Evolutionary conservation across 2,329 filamentous ascomycete species (phyloP), one percentile per base, ranked within the genome.

Genomic region (Acrocalymma vagum): DNA sequence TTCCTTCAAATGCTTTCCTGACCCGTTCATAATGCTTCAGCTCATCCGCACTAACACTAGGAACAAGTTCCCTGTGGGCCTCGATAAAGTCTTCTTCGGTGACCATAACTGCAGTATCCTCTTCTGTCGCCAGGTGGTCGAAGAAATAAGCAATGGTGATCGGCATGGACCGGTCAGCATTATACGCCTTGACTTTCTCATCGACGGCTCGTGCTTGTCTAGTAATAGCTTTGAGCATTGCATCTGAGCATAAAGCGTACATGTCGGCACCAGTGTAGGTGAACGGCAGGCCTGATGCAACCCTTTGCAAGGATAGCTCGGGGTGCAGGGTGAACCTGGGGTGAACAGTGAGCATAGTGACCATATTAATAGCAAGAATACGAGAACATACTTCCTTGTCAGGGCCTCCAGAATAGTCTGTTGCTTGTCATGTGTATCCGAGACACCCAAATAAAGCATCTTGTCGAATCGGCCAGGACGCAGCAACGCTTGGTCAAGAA

Each of bases 161-260:
- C 5, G 79, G 75, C 59, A 48, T 55, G 3, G 43, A 25, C 17
- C 65, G 61, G 2, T 67, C 70, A 3, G 73, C 67, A 58, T 89
- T 89, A 67, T 95, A 77, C 4, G 79, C 77, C 15, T 81, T 80
- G 53, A 99, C 88, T 69, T 94, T 94, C 34, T 82, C 78, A 66
- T 99, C 94, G 3, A 97, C 92, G 2, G 83, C 78, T 1, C 84
- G 81, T 2, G 94, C 91, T 65, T 95, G 90, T 5, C 94, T 85
- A 3, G 94, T 99, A 43, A 99, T 93, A 14, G 94, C 94, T 70
- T 99, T 97, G 55, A 99, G 86, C 94, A 99, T 99, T 35, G 94
- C 91, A 69, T 99, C 94, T 28, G 91, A 96, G 75, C 93, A 97
- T 14, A 99, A 80, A 1, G 94, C 94, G 71, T 99, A 99, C 64